Evolutionary conservation across 805 yeast genomes (phyloP), one percentile per base, ranked within the genome.

Genomic region (Cyberlindnera mycetangii): DNA sequence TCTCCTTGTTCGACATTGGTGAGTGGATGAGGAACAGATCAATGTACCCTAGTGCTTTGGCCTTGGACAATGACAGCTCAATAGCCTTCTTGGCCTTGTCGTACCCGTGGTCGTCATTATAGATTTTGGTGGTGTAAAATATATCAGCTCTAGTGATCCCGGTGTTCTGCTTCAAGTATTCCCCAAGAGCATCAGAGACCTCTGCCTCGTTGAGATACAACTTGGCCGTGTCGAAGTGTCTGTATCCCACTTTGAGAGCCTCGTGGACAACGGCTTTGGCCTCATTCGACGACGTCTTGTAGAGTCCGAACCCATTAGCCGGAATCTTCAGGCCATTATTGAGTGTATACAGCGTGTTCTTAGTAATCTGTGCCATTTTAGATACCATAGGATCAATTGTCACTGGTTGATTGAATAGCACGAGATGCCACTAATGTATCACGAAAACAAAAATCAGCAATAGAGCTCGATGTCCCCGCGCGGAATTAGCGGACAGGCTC

Each of bases 151-250:
- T 72, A 76, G 50, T 77, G 76, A 57, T 82, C 67, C 52, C 71
- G 71, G 39, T 74, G 61, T 15, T 59, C 55, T 11, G 78, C 76
- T 45, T 69, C 72, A 78, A 66, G 45, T 75, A 61, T 47, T 72
- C 73, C 42, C 72, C 68, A 48, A 81, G 60, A 4, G 72, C 93
- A 41, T 71, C 69, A 25, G 95, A 89, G 12, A 83, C 83, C 52
- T 77, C 82, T 12, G 12, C 24, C 34, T 47, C 50, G 21, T 84
- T 83, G 2, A 72, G 74, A 60, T 85, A 85, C 40, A 75, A 69
- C 53, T 75, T 76, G 3, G 92, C 92, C 17, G 89, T 77, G 61
- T 85, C 93, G 51, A 85, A 78, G 61, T 81, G 89, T 52, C 83
- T 74, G 62, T 83, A 85, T 7, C 90, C 90, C 14, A 70, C 70